Evolutionary conservation across 2,329 filamentous ascomycete species (phyloP), one percentile per base, ranked within the genome.

Genomic region (Exophiala oligosperma): DNA sequence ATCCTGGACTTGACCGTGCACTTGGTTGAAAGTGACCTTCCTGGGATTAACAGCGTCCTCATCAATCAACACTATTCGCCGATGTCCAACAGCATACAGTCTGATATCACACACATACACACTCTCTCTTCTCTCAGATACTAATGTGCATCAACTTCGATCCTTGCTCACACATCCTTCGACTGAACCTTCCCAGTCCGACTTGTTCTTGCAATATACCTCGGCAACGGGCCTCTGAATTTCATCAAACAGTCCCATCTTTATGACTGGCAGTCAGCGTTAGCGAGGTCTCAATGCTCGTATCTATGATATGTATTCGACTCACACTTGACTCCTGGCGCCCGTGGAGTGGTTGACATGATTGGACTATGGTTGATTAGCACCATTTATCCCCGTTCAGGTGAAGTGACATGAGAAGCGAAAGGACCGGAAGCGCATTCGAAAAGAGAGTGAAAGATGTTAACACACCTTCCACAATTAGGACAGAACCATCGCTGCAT

Each of bases 201-300:
- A 32, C 17, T 55, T 58, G 29, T 61, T 56, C 26, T 49, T 59
- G 47, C 52, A 53, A 26, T 61, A 61, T 17, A 59, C 17, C 44
- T 61, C 59, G 11, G 41, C 40, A 17, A 24, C 41, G 2, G 52
- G 56, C 40, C 48, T 55, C 23, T 35, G 47, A 32, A 61, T 51
- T 24, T 54, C 54, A 43, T 59, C 56, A 38, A 62, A 59, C 1
- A 62, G 52, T 14, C 60, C 60, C 56, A 62, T 52, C 38, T 59
- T 62, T 32, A 62, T 44, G 37, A 62, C 50, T 53, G 46, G n/a
- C 9, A 29, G 53, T 56, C 28, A 50, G 40, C 32, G 23, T n/a
- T 24, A 52, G 38, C 26, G 26, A 28, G 26, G 7, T 28, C 26
- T 28, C 26, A 28, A 28, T 28, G 26, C 26, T 7, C 26, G 26